Evolutionary conservation across 345 rosid genomes (phyloP), one percentile per base, ranked within the genome.

Genomic region (Toxicodendron radicans): DNA sequence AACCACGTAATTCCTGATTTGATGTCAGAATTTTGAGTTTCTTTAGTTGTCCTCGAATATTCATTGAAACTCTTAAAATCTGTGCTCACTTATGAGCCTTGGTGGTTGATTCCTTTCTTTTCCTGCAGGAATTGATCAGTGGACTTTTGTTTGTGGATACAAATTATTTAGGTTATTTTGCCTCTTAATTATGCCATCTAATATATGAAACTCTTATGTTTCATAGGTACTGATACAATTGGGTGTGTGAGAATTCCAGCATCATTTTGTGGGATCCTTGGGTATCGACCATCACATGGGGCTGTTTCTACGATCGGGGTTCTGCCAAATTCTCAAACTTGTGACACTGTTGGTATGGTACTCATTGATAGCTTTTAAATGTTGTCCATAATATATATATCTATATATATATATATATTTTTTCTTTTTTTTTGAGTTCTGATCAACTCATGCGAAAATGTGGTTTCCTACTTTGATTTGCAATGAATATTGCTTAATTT

Each of bases 221-320:
- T 76, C 82, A 69, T 79, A 94, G 99, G 95, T 48, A 84, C 88
- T 13, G 99, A 94, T 83, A 90, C 99, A 27, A 75, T 78, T 66
- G 99, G 99, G 1, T 76, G 92, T 52, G 80, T 88, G 66, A 85
- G 97, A 85, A 71, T 90, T 78, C 97, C 97, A 46, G 97, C 97
- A 21, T 85, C 99, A 68, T 92, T 89, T 81, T 92, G 97, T 84
- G 99, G 99, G 69, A 78, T 92, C 76, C 87, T 94, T 69, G 89
- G 95, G 61, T 94, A 82, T 77, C 84, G 97, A n/a, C 95, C 99
- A 23, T 95, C 99, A 64, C 99, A 95, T 74, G 91, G 95, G 45
- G 84, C 90, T 53, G 85, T 88, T 66, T 88, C 95, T 72, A 85
- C 89, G 30, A 76, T 83, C 71, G 99, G 99, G 66, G 78, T 91